These are phyloP conservation scores for Endocalyx cinctus DNA, from an alignment of 2,329 filamentous ascomycete genomes.

Conservation along the genomic window DNA sequence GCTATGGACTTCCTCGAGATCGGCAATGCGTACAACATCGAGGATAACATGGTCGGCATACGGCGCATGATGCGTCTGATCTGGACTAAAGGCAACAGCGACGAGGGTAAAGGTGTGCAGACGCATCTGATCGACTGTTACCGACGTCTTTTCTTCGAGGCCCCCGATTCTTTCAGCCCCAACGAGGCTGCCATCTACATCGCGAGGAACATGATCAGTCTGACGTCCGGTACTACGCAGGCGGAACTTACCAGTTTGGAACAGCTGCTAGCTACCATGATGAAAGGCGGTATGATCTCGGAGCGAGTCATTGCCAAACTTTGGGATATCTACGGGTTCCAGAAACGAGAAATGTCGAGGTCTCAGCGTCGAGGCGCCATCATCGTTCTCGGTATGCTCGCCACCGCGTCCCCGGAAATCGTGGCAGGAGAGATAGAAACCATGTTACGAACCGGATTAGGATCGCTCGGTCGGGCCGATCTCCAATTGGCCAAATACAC, in stretches of 20 bases:
- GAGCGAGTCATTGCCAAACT: conserved; percentile 85
- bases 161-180: conserved; percentile 77
- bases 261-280: conserved; percentile 94
- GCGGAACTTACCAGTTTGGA: conserved; percentile 94
- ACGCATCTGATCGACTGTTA: conserved; percentile 96
- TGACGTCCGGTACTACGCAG: conserved; percentile 92
- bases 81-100: conserved; percentile 99
- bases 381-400: conserved; percentile 95
- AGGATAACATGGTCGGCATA: conserved; percentile 88
- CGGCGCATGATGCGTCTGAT: conserved; percentile 93
- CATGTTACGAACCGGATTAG: conserved; percentile 86
- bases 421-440: conserved; percentile 93
- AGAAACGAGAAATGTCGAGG: conserved; percentile 87
- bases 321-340: conserved; percentile 96
- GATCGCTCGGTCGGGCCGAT: conserved; percentile 72
- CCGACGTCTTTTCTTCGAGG: conserved; percentile 91
- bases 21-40: conserved; percentile 91
- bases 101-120: conserved; percentile 97
- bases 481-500: conserved; percentile 91
- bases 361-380: conserved; percentile 89
- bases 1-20: conserved; percentile 98
- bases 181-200: conserved; percentile 96
- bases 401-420: conserved; percentile 86
- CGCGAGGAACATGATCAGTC: conserved; percentile 96
- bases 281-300: conserved; percentile 84